These are phyloP conservation scores for Boechera divaricarpa DNA, from an alignment of 345 rosid species.

Conservation along the genomic window DNA sequence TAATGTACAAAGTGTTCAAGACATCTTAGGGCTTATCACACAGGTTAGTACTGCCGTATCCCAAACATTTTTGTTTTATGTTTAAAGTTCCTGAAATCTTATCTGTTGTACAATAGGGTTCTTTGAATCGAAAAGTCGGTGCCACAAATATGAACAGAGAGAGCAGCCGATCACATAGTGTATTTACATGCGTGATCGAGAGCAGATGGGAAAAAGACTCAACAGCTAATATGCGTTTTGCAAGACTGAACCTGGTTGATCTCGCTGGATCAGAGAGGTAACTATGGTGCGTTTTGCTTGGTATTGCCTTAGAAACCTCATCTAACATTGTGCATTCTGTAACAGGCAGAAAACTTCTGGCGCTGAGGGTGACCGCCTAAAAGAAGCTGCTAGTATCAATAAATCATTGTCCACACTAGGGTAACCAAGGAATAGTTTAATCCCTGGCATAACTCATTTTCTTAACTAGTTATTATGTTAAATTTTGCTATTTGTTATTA, in stretches of 20 bases:
- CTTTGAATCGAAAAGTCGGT: constrained; percentile 87
- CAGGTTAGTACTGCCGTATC: constrained; percentile 57
- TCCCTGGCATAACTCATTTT: constrained; percentile 23
- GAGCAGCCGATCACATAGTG: constrained; percentile 96
- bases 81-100: constrained; percentile 26
- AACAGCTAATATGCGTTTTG: constrained; percentile 82
- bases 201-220: constrained; percentile 97
- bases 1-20: constrained; percentile 81
- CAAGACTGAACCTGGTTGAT: constrained; percentile 89
- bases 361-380: constrained; percentile 96
- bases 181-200: constrained; percentile 90
- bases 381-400: constrained; percentile 97
- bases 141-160: constrained; percentile 97
- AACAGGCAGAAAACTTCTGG: constrained; percentile 96
- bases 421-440: constrained; percentile 46
- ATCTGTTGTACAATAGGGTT: constrained; percentile 59
- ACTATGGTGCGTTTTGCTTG: constrained; percentile 22
- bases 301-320: constrained; percentile 20
- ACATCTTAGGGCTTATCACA: constrained; percentile 75
- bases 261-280: constrained; percentile 98
- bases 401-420: constrained; percentile 96
- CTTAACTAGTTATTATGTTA: constrained; percentile 12
- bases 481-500: constrained; percentile 17
- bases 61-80: constrained; percentile 4
- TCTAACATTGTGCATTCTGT: constrained; percentile 25